Percentiles rank a stretch among this genome's conserved stretches.
These are phyloP conservation scores for Sclerotinia subarctica DNA, from an alignment of 2,329 filamentous ascomycete genomes.

Conservation along the genomic window DNA sequence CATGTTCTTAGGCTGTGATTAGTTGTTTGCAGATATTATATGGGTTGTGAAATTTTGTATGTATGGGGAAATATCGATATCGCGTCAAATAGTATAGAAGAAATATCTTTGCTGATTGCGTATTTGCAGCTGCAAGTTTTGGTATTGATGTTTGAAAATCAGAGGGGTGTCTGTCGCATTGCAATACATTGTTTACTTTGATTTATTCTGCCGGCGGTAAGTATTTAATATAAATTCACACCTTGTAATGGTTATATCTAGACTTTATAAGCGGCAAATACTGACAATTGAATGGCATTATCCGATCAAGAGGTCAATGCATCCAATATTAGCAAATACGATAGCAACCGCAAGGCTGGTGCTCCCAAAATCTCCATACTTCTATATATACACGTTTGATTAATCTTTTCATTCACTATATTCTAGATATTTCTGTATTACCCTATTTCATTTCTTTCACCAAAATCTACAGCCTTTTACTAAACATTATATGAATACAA, in stretches of 20 bases:
- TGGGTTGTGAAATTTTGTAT: background rate
- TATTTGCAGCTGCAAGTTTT: background rate
- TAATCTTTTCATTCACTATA: background rate
- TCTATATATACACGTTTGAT: background rate
- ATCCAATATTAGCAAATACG: background rate
- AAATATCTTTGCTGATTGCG: background rate
- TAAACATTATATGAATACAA: background rate
- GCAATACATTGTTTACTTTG: conserved; percentile 27
- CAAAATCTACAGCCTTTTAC: background rate
- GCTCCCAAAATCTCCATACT: background rate
- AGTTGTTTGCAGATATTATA: background rate
- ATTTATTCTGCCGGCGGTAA: conserved; percentile 13
- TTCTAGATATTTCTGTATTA: background rate
- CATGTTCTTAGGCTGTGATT: conserved; percentile 22
- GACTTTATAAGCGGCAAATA: no score
- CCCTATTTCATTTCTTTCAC: background rate
- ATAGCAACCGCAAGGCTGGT: conserved; percentile 8
- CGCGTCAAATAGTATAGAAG: background rate
- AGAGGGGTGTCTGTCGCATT: conserved; percentile 17
- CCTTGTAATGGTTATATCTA: background rate
- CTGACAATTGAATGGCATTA: background rate
- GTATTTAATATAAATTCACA: background rate
- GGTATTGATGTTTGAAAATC: background rate
- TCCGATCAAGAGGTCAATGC: background rate
- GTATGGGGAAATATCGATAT: background rate